A percentile compares a stretch with the other conserved stretches of the same genome.
These are phyloP conservation scores for Vitis hybrid DNA, from an alignment of 177 flowering plant species.

Conservation along the genomic window DNA sequence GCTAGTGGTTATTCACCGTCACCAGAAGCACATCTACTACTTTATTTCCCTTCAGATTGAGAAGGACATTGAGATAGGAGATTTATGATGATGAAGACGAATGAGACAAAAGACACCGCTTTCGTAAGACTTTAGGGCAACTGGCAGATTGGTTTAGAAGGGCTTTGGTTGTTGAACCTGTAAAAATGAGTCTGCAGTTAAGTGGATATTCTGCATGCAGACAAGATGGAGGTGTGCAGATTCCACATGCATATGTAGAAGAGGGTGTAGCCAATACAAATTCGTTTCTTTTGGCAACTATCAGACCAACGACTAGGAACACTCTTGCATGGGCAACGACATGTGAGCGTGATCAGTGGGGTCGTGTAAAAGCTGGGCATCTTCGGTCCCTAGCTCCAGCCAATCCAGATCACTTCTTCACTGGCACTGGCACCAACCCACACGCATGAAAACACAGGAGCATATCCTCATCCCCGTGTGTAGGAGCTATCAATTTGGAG, in stretches of 20 bases:
- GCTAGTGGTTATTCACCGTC: too few relatives aligned
- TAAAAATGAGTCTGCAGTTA: constrained; percentile 81
- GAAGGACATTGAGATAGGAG: too few relatives aligned
- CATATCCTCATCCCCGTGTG: too few relatives aligned
- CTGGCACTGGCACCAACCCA: too few relatives aligned
- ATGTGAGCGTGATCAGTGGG: too few relatives aligned
- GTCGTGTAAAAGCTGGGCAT: too few relatives aligned
- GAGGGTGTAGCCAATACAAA: constrained; percentile 89
- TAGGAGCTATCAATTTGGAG: too few relatives aligned
- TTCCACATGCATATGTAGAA: constrained; percentile 95
- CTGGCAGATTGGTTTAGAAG: constrained; percentile 93
- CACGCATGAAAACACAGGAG: too few relatives aligned
- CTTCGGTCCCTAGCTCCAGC: too few relatives aligned
- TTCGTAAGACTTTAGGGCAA: constrained; percentile 94
- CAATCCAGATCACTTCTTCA: too few relatives aligned
- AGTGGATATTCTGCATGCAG: constrained; percentile 99
- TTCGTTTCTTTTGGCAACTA: constrained; percentile 90
- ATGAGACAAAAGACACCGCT: constrained; percentile 84
- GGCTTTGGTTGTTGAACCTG: constrained; percentile 96
- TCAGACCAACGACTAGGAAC: constrained; percentile 96
- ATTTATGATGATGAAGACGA: constrained; percentile 72
- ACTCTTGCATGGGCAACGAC: constrained; percentile 88
- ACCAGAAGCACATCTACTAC: too few relatives aligned
- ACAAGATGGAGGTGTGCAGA: constrained; percentile 99
- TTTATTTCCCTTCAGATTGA: too few relatives aligned